Conservation (phyloP, 2,329 filamentous ascomycete genomes). For the Aspergillus pseudoterreus region DNA sequence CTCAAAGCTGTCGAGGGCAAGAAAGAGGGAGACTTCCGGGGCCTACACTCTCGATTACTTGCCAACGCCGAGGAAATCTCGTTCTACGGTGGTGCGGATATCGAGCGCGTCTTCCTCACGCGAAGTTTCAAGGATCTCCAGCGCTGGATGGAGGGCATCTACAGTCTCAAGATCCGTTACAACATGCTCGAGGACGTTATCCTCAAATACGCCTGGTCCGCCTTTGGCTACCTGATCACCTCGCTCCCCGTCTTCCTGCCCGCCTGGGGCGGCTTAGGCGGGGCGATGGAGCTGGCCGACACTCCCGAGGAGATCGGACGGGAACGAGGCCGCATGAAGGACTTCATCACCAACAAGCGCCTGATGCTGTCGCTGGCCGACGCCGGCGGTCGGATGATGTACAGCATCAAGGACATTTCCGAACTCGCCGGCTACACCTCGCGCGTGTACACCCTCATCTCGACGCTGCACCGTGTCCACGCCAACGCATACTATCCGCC, state of each 20-base stretch:
- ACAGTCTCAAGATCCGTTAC: conserved; percentile 95
- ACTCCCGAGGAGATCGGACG: conserved; percentile 40
- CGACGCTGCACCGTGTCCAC: conserved; percentile 88
- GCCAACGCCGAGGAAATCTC: conserved; percentile 97
- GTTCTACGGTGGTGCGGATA: conserved; percentile 93
- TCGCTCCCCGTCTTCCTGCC: conserved; percentile 92
- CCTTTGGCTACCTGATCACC: conserved; percentile 90
- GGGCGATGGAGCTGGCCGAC: conserved; percentile 61
- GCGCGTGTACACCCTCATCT: conserved; percentile 91
- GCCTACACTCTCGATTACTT: conserved; percentile 84
- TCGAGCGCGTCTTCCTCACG: conserved; percentile 89
- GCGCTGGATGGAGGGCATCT: conserved; percentile 97
- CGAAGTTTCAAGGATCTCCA: conserved; percentile 90
- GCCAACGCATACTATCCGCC: conserved; percentile 78
- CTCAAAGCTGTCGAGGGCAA: conserved; percentile 93
- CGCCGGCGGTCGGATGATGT: conserved; percentile 98
- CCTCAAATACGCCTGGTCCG: conserved; percentile 97
- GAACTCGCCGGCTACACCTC: conserved; percentile 95
- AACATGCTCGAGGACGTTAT: conserved; percentile 99
- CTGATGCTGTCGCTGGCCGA: conserved; percentile 97
- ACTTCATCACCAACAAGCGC: conserved; percentile 98
- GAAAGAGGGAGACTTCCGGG: conserved; percentile 91
- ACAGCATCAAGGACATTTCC: conserved; percentile 95
- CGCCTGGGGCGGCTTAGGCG: conserved; percentile 83
- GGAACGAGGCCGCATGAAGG: conserved; percentile 88